Evolutionary conservation across 2,329 filamentous ascomycete genomes (phyloP).

Genomic region (Fusarium marasasianum): DNA sequence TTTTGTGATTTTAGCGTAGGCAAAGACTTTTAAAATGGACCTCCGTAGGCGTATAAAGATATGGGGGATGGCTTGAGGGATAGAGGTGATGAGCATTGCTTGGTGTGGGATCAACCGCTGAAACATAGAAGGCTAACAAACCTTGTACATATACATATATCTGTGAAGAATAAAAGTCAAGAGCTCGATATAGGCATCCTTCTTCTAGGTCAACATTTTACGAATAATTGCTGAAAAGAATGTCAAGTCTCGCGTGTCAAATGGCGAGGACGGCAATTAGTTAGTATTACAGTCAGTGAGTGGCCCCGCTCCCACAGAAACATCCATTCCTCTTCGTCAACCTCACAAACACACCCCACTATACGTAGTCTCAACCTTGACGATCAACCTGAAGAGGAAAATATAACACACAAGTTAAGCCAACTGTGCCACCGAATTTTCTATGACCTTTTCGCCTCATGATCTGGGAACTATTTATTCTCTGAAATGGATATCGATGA

Average conservation of each 20-base stretch:
- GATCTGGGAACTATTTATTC: too few species aligned
- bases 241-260: neutral
- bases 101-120: neutral
- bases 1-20: too few species aligned
- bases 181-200: neutral
- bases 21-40: too few species aligned
- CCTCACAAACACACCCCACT: slow-evolving; percentile 17
- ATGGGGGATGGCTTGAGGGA: neutral
- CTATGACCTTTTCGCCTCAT: neutral
- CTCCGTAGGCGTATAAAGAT: neutral
- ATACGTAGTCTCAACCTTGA: slow-evolving; percentile 8
- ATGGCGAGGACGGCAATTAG: neutral
- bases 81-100: neutral
- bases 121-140: neutral
- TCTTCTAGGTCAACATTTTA: neutral
- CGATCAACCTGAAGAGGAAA: neutral
- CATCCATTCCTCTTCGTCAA: slow-evolving; percentile 7
- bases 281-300: neutral
- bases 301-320: slow-evolving; percentile 28
- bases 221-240: neutral
- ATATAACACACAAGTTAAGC: neutral
- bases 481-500: slow-evolving; percentile 78
- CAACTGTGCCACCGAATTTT: neutral
- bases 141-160: neutral
- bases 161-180: neutral